phyloP scores from a whole-genome alignment of 805 yeast species.

The Candida nonsorbophila region DNA sequence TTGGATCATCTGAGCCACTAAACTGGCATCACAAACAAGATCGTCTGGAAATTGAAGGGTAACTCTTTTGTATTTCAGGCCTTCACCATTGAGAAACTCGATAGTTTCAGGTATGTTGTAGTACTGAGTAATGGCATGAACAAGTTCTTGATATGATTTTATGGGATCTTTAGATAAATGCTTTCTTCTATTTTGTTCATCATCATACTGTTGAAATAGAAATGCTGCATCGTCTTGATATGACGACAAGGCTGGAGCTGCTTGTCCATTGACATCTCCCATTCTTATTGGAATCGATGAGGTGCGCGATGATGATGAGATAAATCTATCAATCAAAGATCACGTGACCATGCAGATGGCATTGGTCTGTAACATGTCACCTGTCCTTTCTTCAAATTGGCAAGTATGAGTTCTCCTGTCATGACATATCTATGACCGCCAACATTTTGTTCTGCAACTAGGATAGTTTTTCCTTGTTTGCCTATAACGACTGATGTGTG shows the following conservation, averaged over 20 bases:
- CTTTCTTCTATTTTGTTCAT: slow-evolving; percentile 13
- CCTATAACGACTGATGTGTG: slow-evolving; percentile 41
- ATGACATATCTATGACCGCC: slow-evolving; percentile 36
- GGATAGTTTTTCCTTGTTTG: slow-evolving; percentile 21
- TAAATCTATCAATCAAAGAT: slow-evolving; percentile 1
- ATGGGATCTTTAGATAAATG: slow-evolving; percentile 18
- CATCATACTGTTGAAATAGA: slow-evolving; percentile 13
- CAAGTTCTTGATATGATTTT: slow-evolving; percentile 19
- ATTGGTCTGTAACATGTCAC: slow-evolving; percentile 45
- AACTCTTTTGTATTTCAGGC: slow-evolving; percentile 39
- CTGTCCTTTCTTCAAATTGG: slow-evolving; percentile 36
- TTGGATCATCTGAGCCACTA: slow-evolving; percentile 45
- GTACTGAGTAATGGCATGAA: slow-evolving; percentile 36
- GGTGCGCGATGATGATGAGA: slow-evolving; percentile 1
- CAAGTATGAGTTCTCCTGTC: slow-evolving; percentile 31
- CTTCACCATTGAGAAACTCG: slow-evolving; percentile 24
- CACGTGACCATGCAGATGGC: slow-evolving; percentile 39
- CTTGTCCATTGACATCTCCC: slow-evolving; percentile 12
- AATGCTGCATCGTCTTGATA: slow-evolving; percentile 60
- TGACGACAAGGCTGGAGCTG: slow-evolving; percentile 72
- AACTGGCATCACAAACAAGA: slow-evolving; percentile 72
- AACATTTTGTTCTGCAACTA: slow-evolving; percentile 47
- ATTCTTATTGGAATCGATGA: slow-evolving; percentile 8
- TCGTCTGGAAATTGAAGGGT: slow-evolving; percentile 91
- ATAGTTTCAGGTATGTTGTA: slow-evolving; percentile 52